These are phyloP conservation scores for Ophiognomonia clavigignenti-juglandacearum DNA, from an alignment of 2,329 filamentous ascomycete genomes.

Conservation along the genomic window DNA sequence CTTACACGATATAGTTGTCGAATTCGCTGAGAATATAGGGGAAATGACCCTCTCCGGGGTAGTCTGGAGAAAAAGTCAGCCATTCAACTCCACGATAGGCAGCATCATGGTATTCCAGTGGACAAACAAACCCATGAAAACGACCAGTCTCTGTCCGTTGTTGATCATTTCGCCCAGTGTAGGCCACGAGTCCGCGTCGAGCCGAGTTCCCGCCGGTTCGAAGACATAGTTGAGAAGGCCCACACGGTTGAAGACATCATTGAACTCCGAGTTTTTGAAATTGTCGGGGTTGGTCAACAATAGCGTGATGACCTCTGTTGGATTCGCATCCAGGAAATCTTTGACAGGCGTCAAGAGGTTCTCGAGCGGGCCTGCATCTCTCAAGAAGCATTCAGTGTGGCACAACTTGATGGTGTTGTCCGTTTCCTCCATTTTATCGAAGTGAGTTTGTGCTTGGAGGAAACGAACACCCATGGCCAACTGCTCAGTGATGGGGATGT, in stretches of 20 bases:
- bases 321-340: conserved; percentile 53
- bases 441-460: conserved; percentile 60
- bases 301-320: conserved; percentile 57
- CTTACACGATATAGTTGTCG: conserved; percentile 34
- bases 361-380: conserved; percentile 54
- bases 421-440: too few species aligned
- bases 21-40: conserved; percentile 62
- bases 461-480: conserved; percentile 59
- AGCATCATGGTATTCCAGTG: background rate
- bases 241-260: conserved; percentile 46
- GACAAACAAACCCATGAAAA: conserved; percentile 57
- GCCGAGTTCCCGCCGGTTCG: conserved; percentile 35
- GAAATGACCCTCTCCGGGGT: conserved; percentile 28
- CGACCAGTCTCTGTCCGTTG: conserved; percentile 57
- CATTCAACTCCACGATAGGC: background rate
- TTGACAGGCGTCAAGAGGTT: conserved; percentile 53
- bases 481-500: conserved; percentile 52
- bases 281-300: conserved; percentile 58
- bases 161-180: conserved; percentile 63
- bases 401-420: conserved; percentile 52
- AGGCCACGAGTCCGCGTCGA: conserved; percentile 55
- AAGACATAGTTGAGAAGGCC: conserved; percentile 55
- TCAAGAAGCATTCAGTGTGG: conserved; percentile 56
- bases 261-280: conserved; percentile 50
- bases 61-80: background rate